Base-by-base conservation (phyloP, 2,329 filamentous ascomycete genomes). In the Diplodia corticola region DNA sequence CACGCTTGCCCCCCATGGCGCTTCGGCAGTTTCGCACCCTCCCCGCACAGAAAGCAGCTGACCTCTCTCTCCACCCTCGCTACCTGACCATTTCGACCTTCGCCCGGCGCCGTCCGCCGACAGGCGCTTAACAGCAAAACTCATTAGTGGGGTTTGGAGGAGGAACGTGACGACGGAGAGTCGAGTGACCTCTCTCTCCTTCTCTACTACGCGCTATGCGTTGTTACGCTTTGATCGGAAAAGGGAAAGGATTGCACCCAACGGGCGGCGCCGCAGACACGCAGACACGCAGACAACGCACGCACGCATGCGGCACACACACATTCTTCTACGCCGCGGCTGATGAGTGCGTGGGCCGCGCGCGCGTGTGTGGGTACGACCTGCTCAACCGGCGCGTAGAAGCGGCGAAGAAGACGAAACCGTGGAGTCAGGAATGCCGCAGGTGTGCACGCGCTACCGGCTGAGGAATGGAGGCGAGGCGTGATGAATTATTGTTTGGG, bases 391-490 rank as follows among this genome's bases (percentile, higher is more conserved):
- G 22, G 54, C 35, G 35, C 35, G 37, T 54, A 54, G 51, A 17
- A 35, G 51, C 22, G 51, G 30, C 33, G 24, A 15, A 51, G 49
- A n/a, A 51, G 49, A 51, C 15, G 17, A 33, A 37, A 37, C 33
- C 24, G 37, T 59, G 55, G 20, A 20, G n/a, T 46, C 22, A 13
- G 37, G 55, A 46, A 59, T 59, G 55, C 55, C 30, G 37, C 24
- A 22, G 12, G 24, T 17, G 53, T 13, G 37, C 35, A 35, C 53
- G 53, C 53, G 53, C 26, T n/a, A 22, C 48, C 48, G 48, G 51
- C 37, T 59, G 54, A 44, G 55, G 55, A 59, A 59, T 59, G 55
- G 35, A 33, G 24, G 24, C 51, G n/a, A 28, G 13, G 53, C 22
- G 28, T 20, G 12, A 24, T 40, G 53, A 26, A 26, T 30, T 30